Base-by-base conservation (phyloP, 371 early-diverging fungal species). In the Coemansia sp. region DNA sequence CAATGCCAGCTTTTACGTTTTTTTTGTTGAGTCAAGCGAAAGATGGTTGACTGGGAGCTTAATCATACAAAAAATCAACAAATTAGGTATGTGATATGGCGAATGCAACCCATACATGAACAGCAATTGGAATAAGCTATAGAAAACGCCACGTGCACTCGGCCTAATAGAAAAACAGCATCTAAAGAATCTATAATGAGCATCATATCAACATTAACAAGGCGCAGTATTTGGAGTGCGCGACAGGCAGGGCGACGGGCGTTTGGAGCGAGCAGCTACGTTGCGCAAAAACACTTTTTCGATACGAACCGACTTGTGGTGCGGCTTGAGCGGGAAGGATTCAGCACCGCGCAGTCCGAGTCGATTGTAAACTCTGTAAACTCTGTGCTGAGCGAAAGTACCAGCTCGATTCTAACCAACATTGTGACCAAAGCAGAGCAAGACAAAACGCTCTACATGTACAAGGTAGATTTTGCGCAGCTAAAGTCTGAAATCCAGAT, bases 391-490 rank as follows among this genome's bases (percentile, higher is more conserved):
- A 69, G 81, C 0, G 92, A 93, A 63, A 91, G 90, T 59, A 68
- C 64, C 1, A 6, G 11, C 2, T 54, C 61, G 16, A 57, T 76
- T 1, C 63, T 72, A 0, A 16, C 51, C 16, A 64, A 63, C 18
- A 64, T 79, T 4, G 93, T 92, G 16, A 88, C 91, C 48, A 90
- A 87, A 57, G 84, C 89, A 14, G 92, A 93, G 55, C 91, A 92
- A 80, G 93, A 94, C 75, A 90, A 90, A 88, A 86, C 87, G 5
- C 82, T 92, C n/a, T 92, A 92, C 77, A 88, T 89, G 69, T 90
- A 91, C 79, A 92, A 88, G 66, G 92, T 94, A 14, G 95, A 95
- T 69, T 94, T 97, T 69, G 89, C 91, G 8, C 92, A 92, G 16
- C 82, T 97, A 8, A 90, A 92, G 54, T 88, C 89, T 8, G 97